phyloP scores from a whole-genome alignment of 106 monocot species.

The Iris macrosiphon region DNA sequence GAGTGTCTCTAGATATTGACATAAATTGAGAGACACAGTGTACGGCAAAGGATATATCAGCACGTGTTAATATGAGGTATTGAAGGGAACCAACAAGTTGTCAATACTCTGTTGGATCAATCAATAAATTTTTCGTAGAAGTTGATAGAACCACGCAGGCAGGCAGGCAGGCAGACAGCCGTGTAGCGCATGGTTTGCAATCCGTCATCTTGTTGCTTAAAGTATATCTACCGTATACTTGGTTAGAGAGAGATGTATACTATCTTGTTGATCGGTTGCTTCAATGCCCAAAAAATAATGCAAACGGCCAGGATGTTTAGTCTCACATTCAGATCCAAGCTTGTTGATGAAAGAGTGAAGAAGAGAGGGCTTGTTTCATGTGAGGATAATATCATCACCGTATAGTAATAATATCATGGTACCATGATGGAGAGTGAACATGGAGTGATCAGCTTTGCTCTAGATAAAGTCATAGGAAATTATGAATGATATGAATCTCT shows the following conservation, averaged over 20 bases:
- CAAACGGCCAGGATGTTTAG: slow-evolving; percentile 1
- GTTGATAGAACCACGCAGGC: neutral
- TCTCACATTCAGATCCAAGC: neutral
- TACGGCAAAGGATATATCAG: neutral
- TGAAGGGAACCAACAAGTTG: neutral
- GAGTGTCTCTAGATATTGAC: neutral
- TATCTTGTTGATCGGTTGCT: neutral
- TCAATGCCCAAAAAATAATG: slow-evolving; percentile 8
- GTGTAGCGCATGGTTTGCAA: neutral
- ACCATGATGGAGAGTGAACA: neutral
- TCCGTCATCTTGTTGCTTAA: neutral
- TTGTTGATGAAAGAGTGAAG: neutral
- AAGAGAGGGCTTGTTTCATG: neutral
- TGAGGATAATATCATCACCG: slow-evolving; percentile 6
- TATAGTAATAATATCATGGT: neutral
- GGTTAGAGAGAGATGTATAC: neutral
- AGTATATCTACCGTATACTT: neutral
- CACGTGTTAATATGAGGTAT: neutral
- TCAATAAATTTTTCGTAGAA: neutral
- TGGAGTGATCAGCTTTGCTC: neutral
- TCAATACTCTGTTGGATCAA: neutral
- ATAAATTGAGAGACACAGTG: neutral
- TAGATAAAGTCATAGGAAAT: too few relatives aligned
- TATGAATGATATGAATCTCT: too few relatives aligned
- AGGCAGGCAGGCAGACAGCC: too few relatives aligned